A percentile compares a stretch with the other conserved stretches of the same genome.
phyloP scores from a whole-genome alignment of 805 yeast genomes.

The Spathaspora sp. region DNA sequence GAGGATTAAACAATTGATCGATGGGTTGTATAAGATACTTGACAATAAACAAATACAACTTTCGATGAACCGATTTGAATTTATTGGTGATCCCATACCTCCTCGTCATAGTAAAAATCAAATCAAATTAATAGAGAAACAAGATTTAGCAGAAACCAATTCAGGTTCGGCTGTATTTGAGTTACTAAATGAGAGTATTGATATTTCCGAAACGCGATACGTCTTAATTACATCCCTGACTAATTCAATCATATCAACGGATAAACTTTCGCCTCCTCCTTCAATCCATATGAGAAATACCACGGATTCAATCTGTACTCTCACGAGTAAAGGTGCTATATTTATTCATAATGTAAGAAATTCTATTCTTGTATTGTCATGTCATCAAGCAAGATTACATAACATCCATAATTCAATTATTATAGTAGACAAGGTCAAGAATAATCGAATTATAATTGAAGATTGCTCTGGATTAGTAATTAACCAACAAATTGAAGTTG shows the following conservation, averaged over 20 bases:
- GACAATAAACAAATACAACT: slow-evolving; percentile 16
- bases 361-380: slow-evolving; percentile 14
- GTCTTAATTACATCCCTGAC: neutral
- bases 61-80: slow-evolving; percentile 17
- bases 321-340: slow-evolving; percentile 28
- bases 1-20: slow-evolving; percentile 15
- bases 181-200: neutral
- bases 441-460: slow-evolving; percentile 27
- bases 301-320: slow-evolving; percentile 10
- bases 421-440: slow-evolving; percentile 16
- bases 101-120: neutral
- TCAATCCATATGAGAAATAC: slow-evolving; percentile 23
- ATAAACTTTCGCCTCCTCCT: neutral
- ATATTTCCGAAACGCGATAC: neutral
- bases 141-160: neutral
- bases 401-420: slow-evolving; percentile 12
- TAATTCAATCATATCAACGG: neutral
- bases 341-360: slow-evolving; percentile 20
- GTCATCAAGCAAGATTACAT: slow-evolving; percentile 32
- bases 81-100: slow-evolving; percentile 27
- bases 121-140: neutral
- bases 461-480: slow-evolving; percentile 15
- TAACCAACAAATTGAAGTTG: slow-evolving; percentile 14
- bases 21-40: slow-evolving; percentile 16
- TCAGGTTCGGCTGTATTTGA: neutral